Base-by-base conservation (phyloP, 495 filamentous ascomycete species). In the Oleoguttula mirabilis region DNA sequence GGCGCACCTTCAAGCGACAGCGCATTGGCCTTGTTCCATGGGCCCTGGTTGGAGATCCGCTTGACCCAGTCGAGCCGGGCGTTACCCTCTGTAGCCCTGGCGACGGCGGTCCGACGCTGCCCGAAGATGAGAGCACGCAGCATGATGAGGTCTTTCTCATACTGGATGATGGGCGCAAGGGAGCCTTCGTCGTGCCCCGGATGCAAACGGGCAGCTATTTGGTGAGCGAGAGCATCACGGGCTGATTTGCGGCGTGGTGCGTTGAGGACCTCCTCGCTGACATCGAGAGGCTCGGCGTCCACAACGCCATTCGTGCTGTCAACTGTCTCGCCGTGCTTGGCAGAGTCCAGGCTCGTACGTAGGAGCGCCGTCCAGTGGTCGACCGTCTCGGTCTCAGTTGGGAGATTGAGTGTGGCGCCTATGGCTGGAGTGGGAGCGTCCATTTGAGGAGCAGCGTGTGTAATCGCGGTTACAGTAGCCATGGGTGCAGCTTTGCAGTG, bases 71-170 rank as follows among this genome's bases (percentile, higher is more conserved):
- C 27, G 31, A 21, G 36, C 14, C 23, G 28, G 2, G 39, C 17
- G 36, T 50, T 43, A 1, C 45, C 43, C 15, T 35, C 25, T 4
- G 52, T 50, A 10, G 46, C 47, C 11, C 39, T 16, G 30, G 48
- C 51, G 21, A 51, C 54, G 11, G 10, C 36, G 7, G 37, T 23
- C 41, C 47, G 44, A 4, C 55, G 49, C 32, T 52, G 52, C 23
- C 43, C 36, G 2, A 48, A 24, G 4, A 55, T 27, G 14, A 39
- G 21, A 4, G 27, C 21, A 3, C 54, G 46, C 2, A 54, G 45
- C 21, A 49, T 45, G 31, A 56, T 39, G 21, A 56, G 37, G 14
- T 56, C 45, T 39, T 54, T 50, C 45, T 60, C 57, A 27, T 60
- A 60, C 21, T 54, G 45, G 49, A 60, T 60, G 21, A 57, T 36